Evolutionary conservation across 2,329 filamentous ascomycete species (phyloP).

Genomic region (Neurospora sp.): DNA sequence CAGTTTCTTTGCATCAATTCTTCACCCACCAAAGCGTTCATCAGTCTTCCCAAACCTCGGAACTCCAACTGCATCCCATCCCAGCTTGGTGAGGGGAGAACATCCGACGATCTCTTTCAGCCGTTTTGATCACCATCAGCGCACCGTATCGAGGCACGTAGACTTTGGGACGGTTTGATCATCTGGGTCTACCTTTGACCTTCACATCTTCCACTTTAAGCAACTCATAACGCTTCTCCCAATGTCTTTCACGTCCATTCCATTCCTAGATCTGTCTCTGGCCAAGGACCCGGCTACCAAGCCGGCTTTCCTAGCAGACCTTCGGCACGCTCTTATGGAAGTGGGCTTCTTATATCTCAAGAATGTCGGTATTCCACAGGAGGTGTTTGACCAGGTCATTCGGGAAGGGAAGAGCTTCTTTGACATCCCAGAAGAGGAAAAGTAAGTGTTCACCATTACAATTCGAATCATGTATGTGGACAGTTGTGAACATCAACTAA

Average conservation of each 20-base stretch:
- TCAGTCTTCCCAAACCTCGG: background rate
- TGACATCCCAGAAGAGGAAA: slow-evolving; percentile 63
- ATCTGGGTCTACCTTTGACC: background rate
- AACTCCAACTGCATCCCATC: background rate
- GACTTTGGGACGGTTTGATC: background rate
- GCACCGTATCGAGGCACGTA: background rate
- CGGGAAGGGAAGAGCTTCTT: slow-evolving; percentile 64
- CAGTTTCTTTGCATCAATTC: background rate
- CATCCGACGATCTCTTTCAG: background rate
- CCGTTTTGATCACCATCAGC: background rate
- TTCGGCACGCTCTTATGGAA: slow-evolving; percentile 69
- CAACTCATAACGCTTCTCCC: slow-evolving; percentile 1
- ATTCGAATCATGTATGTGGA: background rate
- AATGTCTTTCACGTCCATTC: slow-evolving; percentile 66
- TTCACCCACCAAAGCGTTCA: background rate
- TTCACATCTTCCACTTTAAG: background rate
- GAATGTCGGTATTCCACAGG: slow-evolving; percentile 62
- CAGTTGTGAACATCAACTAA: background rate
- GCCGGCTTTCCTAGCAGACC: slow-evolving; percentile 56
- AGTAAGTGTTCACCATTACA: slow-evolving; percentile 32
- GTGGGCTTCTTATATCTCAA: slow-evolving; percentile 84
- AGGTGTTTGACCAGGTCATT: slow-evolving; percentile 56
- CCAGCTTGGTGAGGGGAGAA: background rate
- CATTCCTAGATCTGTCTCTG: slow-evolving; percentile 64
- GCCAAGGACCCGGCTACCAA: slow-evolving; percentile 57